phyloP scores from a whole-genome alignment of 2,329 filamentous ascomycete genomes.

The Fusarium robinianum region DNA sequence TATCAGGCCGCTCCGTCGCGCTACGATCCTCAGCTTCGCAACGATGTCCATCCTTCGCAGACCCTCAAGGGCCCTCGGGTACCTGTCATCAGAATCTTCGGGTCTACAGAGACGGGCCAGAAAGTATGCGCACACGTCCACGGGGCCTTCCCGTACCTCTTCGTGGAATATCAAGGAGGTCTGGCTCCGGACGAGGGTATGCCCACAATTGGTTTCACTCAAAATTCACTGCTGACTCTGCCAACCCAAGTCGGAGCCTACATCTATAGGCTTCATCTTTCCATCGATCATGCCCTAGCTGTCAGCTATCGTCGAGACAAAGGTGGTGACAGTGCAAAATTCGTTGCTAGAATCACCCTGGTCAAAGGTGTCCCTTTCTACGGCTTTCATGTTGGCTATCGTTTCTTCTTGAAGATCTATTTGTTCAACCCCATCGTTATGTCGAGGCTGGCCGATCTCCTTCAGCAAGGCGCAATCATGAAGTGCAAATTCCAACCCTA shows the following conservation, averaged over 20 bases:
- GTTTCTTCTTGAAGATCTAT: constrained; percentile 92
- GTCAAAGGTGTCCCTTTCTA: constrained; percentile 96
- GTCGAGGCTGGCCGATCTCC: constrained; percentile 82
- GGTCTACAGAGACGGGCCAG: constrained; percentile 90
- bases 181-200: constrained; percentile 69
- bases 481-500: constrained; percentile 85
- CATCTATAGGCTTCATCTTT: constrained; percentile 77
- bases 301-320: constrained; percentile 81
- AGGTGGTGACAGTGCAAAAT: constrained; percentile 67
- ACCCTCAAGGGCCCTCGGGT: constrained; percentile 70
- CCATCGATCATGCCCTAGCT: constrained; percentile 88
- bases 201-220: constrained; percentile 29
- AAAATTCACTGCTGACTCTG: constrained; percentile 13
- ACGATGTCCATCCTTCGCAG: constrained; percentile 62
- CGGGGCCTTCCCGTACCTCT: constrained; percentile 95
- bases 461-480: constrained; percentile 87
- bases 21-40: constrained; percentile 79
- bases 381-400: constrained; percentile 91
- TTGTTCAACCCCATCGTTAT: constrained; percentile 86
- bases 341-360: constrained; percentile 87
- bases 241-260: constrained; percentile 71
- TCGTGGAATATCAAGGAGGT: constrained; percentile 78
- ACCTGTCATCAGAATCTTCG: constrained; percentile 88
- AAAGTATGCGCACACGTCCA: constrained; percentile 96
- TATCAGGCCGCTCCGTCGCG: constrained; percentile 81